Evolutionary conservation across 139 green algal species (phyloP).

Genomic region (Chlorella sp.): DNA sequence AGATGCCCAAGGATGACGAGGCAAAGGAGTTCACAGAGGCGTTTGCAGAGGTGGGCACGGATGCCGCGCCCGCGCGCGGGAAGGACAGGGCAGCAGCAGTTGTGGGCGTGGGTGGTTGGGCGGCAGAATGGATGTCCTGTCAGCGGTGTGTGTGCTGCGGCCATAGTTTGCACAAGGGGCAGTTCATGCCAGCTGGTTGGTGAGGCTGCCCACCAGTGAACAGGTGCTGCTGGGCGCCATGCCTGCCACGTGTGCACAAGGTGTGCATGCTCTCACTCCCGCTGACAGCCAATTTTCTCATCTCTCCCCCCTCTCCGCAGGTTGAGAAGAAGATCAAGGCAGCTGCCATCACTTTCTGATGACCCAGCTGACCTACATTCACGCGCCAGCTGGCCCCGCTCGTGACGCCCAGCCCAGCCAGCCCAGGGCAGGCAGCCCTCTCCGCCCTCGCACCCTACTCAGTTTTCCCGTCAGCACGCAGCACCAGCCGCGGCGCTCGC

Average conservation of each 20-base stretch:
- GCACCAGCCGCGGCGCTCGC: not conserved
- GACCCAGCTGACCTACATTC: not conserved
- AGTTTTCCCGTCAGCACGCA: not conserved
- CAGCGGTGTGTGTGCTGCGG: no score
- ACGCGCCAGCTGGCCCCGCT: no score
- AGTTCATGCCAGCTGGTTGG: no score
- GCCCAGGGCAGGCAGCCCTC: not conserved
- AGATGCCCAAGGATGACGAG: conserved; percentile 25
- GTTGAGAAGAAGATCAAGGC: conserved; percentile 42
- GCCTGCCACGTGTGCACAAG: not conserved
- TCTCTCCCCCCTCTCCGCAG: not conserved
- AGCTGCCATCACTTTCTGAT: conserved; percentile 35
- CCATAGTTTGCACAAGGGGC: no score
- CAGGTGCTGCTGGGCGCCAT: not conserved
- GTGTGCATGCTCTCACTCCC: no score
- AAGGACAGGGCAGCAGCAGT: not conserved
- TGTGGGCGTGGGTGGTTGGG: not conserved
- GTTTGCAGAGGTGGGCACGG: conserved; percentile 37
- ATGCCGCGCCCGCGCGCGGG: not conserved
- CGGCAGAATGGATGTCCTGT: no score
- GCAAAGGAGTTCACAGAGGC: conserved; percentile 42
- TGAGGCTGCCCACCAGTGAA: no score
- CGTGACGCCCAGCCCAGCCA: not conserved
- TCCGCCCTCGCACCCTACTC: not conserved
- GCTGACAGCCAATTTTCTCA: not conserved